Evolutionary conservation across 495 filamentous ascomycete genomes (phyloP).

Genomic region (Glarea lozoyensis): DNA sequence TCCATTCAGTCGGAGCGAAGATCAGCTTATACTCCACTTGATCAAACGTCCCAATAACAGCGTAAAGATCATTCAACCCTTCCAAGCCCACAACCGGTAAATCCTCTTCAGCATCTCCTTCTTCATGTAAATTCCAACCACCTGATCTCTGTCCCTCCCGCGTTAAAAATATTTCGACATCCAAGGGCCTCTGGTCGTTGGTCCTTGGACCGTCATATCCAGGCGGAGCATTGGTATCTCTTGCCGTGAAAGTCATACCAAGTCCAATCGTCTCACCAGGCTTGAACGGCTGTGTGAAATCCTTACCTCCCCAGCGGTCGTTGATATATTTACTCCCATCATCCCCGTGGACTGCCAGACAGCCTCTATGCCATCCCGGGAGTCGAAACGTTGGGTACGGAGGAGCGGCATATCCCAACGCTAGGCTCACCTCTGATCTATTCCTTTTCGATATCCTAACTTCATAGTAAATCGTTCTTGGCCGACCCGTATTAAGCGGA

Average conservation of each 20-base stretch:
- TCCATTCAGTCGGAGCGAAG: conserved; percentile 33
- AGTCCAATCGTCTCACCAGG: conserved; percentile 38
- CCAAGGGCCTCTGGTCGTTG: conserved; percentile 23
- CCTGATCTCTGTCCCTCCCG: conserved; percentile 55
- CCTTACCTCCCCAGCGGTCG: conserved; percentile 72
- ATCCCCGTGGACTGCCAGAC: conserved; percentile 81
- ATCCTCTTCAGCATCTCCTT: conserved; percentile 57
- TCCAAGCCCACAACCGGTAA: conserved; percentile 65
- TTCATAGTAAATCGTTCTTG: conserved; percentile 72
- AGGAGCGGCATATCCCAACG: conserved; percentile 68
- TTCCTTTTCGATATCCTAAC: conserved; percentile 40
- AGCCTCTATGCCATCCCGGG: conserved; percentile 85
- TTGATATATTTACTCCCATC: conserved; percentile 85
- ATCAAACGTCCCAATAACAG: conserved; percentile 69
- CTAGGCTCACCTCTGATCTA: conserved; percentile 51
- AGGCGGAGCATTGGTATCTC: conserved; percentile 15
- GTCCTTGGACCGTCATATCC: conserved; percentile 15
- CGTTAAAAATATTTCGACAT: conserved; percentile 70
- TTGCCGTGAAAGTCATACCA: conserved; percentile 58
- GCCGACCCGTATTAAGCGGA: conserved; percentile 45
- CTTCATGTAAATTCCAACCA: conserved; percentile 80
- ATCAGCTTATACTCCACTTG: conserved; percentile 62
- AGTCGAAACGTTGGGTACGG: conserved; percentile 84
- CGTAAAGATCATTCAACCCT: conserved; percentile 72
- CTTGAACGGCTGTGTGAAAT: conserved; percentile 49